Evolutionary conservation across 1,284 basidiomycete species (phyloP).

Genomic region (Spongispora temasekensis): DNA sequence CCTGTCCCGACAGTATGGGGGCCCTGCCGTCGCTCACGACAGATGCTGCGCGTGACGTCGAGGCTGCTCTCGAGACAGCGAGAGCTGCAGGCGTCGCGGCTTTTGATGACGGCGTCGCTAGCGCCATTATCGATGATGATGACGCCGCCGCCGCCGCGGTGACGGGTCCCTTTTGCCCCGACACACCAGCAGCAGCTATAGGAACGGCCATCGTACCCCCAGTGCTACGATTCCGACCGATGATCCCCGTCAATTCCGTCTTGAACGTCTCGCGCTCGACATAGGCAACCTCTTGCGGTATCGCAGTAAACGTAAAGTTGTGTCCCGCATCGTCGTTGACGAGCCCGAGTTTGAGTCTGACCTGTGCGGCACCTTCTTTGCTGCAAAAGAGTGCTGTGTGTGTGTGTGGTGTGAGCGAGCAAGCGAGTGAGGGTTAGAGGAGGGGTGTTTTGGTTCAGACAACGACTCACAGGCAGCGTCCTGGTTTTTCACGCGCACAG

Average conservation of each 20-base stretch:
- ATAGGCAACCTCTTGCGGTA: slow-evolving; percentile 55
- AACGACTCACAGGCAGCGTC: slow-evolving; percentile 62
- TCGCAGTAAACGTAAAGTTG: slow-evolving; percentile 76
- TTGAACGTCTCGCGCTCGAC: slow-evolving; percentile 80
- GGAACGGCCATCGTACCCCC: slow-evolving; percentile 17
- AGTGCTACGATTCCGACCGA: slow-evolving; percentile 61
- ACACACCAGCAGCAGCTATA: slow-evolving; percentile 13
- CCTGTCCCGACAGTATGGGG: slow-evolving; percentile 56
- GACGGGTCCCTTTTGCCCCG: slow-evolving; percentile 33
- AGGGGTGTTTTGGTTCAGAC: too few relatives aligned
- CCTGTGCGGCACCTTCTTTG: slow-evolving; percentile 75
- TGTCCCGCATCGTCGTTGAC: slow-evolving; percentile 67
- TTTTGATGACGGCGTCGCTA: slow-evolving; percentile 31
- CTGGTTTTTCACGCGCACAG: slow-evolving; percentile 59
- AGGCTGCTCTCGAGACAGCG: slow-evolving; percentile 37
- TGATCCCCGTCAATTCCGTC: slow-evolving; percentile 69
- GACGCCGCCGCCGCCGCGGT: slow-evolving; percentile 17
- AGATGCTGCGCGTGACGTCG: slow-evolving; percentile 60
- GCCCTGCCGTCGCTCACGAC: slow-evolving; percentile 58
- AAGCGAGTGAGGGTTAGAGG: not conserved
- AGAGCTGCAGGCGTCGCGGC: slow-evolving; percentile 26
- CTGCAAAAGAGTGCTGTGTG: slow-evolving; percentile 74
- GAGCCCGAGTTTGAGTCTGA: slow-evolving; percentile 71
- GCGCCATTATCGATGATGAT: too few relatives aligned
- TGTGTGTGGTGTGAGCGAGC: not conserved